phyloP scores from a whole-genome alignment of 306 rosid species.

The Fagus sylvatica region DNA sequence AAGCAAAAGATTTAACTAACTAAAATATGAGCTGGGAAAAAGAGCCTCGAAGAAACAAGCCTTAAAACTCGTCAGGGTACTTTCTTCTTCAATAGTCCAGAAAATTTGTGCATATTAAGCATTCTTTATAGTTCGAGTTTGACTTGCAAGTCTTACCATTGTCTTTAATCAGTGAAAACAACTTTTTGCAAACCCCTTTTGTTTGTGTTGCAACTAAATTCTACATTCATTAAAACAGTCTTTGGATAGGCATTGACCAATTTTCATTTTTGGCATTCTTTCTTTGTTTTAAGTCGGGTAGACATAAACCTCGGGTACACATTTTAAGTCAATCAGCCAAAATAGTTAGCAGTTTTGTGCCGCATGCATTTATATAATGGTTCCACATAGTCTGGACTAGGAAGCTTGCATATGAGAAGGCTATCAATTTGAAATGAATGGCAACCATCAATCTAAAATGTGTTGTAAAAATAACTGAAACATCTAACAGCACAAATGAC shows the following conservation, averaged over 20 bases:
- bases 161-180: too few species aligned
- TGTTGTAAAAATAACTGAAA: neutral
- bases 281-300: too few species aligned
- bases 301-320: too few species aligned
- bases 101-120: neutral
- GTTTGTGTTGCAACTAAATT: too few species aligned
- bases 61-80: neutral
- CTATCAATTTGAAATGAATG: neutral
- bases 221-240: too few species aligned
- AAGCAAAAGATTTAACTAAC: neutral
- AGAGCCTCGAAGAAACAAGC: neutral
- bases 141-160: too few species aligned
- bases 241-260: too few species aligned
- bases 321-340: too few species aligned
- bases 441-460: neutral
- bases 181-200: too few species aligned
- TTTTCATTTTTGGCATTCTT: too few species aligned
- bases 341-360: too few species aligned
- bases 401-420: neutral
- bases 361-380: too few species aligned
- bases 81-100: neutral
- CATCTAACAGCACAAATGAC: slow-evolving; percentile 3
- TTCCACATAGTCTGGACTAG: neutral
- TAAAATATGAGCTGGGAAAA: neutral
- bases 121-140: neutral